Base-by-base conservation (phyloP, 805 yeast species). In the Priceomyces melissophilus region DNA sequence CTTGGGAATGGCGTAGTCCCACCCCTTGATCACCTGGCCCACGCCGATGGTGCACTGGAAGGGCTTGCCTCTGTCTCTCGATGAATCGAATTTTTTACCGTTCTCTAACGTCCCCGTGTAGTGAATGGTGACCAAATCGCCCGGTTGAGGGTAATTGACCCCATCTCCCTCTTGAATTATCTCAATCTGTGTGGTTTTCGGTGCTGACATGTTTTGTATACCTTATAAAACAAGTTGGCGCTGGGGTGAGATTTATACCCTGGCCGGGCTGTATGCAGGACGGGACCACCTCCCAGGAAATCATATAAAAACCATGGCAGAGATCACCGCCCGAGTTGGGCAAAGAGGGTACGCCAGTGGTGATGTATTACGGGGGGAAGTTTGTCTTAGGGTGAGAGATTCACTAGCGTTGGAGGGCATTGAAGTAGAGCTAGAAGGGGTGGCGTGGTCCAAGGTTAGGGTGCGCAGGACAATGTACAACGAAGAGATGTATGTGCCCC, bases 41-140 rank as follows among this genome's bases (percentile, higher is more conserved):
- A 87, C 95, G 66, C 98, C 97, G 61, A 91, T 87, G 69, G 74
- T 71, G 66, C 95, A 85, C 67, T 87, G 91, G 82, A 91, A 91
- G 52, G 98, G 96, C 67, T 84, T 81, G 60, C 93, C 93, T 72
- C 97, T 84, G 76, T 88, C 96, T 55, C 89, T 78, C 42, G 97
- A 89, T 40, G 96, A 87, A 68, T 91, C 98, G 63, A 91, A 91
- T 71, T 87, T 87, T 75, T 87, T 88, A 58, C 98, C 98, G 67
- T 87, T 86, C 68, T 87, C 95, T 61, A 91, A 78, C 43, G 96
- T 89, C 57, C 98, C 98, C 39, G 87, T 84, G 80, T 91, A 91
- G 73, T 91, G 97, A 61, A 91, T 91, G 49, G 96, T 83, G 52
- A 91, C 93, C 50, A 74, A 69, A 71, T 90, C 96, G 55, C 97